Percentiles rank a stretch among this genome's conserved stretches.
Evolutionary conservation across 306 rosid genomes (phyloP).

Genomic region (Luffa aegyptiaca): DNA sequence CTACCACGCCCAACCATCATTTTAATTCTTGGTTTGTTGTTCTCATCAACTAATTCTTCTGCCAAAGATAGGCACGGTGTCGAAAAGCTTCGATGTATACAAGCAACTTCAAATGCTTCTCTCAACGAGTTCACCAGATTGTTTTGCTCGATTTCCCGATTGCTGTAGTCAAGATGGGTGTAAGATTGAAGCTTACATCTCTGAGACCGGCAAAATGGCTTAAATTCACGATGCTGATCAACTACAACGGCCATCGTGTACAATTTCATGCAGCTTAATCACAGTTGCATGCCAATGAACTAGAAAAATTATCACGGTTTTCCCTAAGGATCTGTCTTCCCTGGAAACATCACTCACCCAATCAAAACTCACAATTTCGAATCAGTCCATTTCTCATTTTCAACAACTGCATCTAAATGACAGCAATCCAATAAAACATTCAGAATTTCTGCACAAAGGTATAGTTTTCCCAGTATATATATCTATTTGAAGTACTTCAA

Average conservation of each 20-base stretch:
- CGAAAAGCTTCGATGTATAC: constrained; percentile 79
- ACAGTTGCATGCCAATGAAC: constrained; percentile 49
- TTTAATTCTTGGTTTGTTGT: constrained; percentile 46
- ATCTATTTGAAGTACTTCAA: not conserved
- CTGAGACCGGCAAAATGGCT: constrained; percentile 49
- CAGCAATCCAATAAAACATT: not conserved
- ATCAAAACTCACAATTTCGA: not conserved
- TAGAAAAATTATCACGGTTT: constrained; percentile 5
- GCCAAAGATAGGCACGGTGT: constrained; percentile 75
- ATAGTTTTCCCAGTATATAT: not conserved
- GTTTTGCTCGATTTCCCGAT: constrained; percentile 26
- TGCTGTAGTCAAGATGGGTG: constrained; percentile 46
- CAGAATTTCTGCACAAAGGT: not conserved
- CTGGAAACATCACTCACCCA: constrained; percentile 8
- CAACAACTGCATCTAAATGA: not conserved
- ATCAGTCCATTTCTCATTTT: not conserved
- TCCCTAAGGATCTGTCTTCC: constrained; percentile 16
- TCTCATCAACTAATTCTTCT: constrained; percentile 30
- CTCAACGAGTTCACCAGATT: constrained; percentile 35
- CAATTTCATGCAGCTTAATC: constrained; percentile 39
- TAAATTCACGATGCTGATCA: constrained; percentile 51
- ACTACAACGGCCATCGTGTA: constrained; percentile 70
- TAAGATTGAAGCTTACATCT: constrained; percentile 75
- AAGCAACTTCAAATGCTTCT: constrained; percentile 35
- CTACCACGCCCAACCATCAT: constrained; percentile 49